Percentiles rank a stretch among this genome's conserved stretches.
Evolutionary conservation across 2,329 filamentous ascomycete species (phyloP).

Genomic region (Claviceps pazoutovae): DNA sequence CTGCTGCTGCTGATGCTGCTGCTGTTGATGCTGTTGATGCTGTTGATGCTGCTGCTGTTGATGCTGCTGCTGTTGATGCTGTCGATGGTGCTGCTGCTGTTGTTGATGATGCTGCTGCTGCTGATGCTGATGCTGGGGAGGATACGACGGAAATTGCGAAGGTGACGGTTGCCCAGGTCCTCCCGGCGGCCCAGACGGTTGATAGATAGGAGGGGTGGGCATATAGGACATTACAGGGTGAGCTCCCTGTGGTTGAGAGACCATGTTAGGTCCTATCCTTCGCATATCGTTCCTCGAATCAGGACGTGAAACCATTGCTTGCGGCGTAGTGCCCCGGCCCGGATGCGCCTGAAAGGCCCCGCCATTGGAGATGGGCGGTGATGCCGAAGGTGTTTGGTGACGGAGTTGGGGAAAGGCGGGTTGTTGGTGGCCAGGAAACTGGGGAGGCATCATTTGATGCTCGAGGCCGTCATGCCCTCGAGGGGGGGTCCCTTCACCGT

Average conservation of each 20-base stretch:
- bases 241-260: slow-evolving; percentile 49
- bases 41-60: slow-evolving; percentile 14
- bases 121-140: slow-evolving; percentile 17
- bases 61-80: not conserved
- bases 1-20: too few species aligned
- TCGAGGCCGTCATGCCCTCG: slow-evolving; percentile 45
- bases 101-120: slow-evolving; percentile 14
- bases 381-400: slow-evolving; percentile 71
- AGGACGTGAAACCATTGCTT: slow-evolving; percentile 55
- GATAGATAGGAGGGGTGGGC: slow-evolving; percentile 72
- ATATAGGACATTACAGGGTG: slow-evolving; percentile 62
- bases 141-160: slow-evolving; percentile 26
- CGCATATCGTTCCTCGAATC: slow-evolving; percentile 69
- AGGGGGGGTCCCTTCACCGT: slow-evolving; percentile 55
- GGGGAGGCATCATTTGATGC: slow-evolving; percentile 51
- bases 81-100: not conserved
- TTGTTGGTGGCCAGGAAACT: slow-evolving; percentile 46
- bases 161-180: slow-evolving; percentile 23
- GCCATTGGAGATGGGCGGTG: slow-evolving; percentile 73
- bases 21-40: not conserved
- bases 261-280: slow-evolving; percentile 60
- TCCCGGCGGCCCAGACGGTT: slow-evolving; percentile 25
- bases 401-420: slow-evolving; percentile 66
- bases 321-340: slow-evolving; percentile 59
- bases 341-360: slow-evolving; percentile 47